Conservation (phyloP, 148 eudicot species). For the Amaranthus cruentus region DNA sequence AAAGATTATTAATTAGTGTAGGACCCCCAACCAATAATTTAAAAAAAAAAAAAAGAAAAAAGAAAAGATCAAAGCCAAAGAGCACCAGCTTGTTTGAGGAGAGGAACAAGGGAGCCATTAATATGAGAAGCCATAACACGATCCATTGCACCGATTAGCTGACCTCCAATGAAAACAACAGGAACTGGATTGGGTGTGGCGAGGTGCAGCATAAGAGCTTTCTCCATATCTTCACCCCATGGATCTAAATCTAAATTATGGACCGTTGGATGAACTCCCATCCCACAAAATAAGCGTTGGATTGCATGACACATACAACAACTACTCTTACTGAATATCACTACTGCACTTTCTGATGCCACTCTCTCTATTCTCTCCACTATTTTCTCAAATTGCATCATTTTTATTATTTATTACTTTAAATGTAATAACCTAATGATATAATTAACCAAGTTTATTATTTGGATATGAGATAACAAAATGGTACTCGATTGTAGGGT, state of each 20-base stretch:
- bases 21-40: background rate
- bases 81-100: constrained; percentile 72
- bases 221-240: constrained; percentile 25
- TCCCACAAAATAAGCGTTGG: constrained; percentile 50
- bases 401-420: background rate
- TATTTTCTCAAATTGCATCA: constrained; percentile 25
- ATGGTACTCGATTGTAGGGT: background rate
- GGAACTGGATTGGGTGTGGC: constrained; percentile 36
- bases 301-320: constrained; percentile 80
- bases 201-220: constrained; percentile 25
- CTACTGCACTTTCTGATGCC: constrained; percentile 56
- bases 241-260: constrained; percentile 51
- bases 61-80: constrained; percentile 38
- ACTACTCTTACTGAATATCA: constrained; percentile 59
- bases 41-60: background rate
- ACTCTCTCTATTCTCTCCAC: constrained; percentile 48
- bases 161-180: constrained; percentile 59
- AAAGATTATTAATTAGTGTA: background rate
- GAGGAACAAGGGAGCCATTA: constrained; percentile 62
- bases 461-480: background rate
- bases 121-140: constrained; percentile 70
- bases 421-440: background rate
- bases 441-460: background rate
- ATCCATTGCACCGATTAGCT: constrained; percentile 64
- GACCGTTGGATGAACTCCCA: constrained; percentile 69